These are phyloP conservation scores for Aspergillus sp. DNA, from an alignment of 2,329 filamentous ascomycete genomes.

Conservation along the genomic window DNA sequence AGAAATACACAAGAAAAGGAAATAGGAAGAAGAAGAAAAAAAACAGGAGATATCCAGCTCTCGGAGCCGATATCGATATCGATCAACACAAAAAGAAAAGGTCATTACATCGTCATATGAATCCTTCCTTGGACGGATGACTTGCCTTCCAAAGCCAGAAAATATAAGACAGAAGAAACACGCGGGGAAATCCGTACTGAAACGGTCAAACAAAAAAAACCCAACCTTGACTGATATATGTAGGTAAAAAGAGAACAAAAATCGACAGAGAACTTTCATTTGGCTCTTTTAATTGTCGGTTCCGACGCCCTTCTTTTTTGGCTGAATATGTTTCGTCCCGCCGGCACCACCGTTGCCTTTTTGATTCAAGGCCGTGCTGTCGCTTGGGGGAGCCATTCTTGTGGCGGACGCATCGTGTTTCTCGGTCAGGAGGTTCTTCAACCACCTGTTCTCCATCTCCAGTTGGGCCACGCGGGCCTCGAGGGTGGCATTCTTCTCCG, in stretches of 20 bases:
- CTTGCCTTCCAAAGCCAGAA: slow-evolving; percentile 2
- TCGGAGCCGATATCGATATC: slow-evolving; percentile 6
- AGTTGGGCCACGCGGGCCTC: slow-evolving; percentile 71
- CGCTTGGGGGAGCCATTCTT: slow-evolving; percentile 18
- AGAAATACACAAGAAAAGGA: no score
- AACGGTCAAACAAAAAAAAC: slow-evolving; percentile 11
- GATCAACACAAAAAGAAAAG: slow-evolving; percentile 16
- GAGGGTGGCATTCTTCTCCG: slow-evolving; percentile 69
- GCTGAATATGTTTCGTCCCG: slow-evolving; percentile 34
- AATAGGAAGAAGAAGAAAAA: no score
- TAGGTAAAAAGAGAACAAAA: slow-evolving; percentile 4
- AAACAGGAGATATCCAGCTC: no score
- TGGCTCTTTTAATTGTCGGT: slow-evolving; percentile 19
- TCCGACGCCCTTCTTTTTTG: slow-evolving; percentile 36
- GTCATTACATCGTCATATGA: slow-evolving; percentile 30
- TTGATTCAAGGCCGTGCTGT: slow-evolving; percentile 14
- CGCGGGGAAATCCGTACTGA: neutral
- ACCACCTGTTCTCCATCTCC: slow-evolving; percentile 79
- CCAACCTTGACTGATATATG: slow-evolving; percentile 3
- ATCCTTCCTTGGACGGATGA: slow-evolving; percentile 7
- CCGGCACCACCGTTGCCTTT: slow-evolving; percentile 13
- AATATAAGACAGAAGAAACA: slow-evolving; percentile 4
- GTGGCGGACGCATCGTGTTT: slow-evolving; percentile 55
- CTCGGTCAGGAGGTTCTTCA: slow-evolving; percentile 74
- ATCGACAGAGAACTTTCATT: slow-evolving; percentile 4